Percentiles rank a stretch among this genome's conserved stretches.
These are phyloP conservation scores for Catenaria anguillulae DNA, from an alignment of 371 early-diverging fungal species.

Conservation along the genomic window DNA sequence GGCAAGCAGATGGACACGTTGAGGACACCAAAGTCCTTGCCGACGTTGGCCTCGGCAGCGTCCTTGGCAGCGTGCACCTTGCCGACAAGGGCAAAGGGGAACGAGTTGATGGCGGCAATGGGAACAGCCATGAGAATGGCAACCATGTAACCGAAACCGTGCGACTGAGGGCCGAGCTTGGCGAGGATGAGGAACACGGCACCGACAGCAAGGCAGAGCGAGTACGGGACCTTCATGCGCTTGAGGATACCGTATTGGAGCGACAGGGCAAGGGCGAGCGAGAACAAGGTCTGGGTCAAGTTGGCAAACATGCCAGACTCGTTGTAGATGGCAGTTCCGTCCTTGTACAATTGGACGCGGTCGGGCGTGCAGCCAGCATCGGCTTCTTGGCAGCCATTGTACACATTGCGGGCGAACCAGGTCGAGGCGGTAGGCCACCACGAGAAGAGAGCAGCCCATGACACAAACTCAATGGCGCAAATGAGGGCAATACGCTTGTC, in stretches of 20 bases:
- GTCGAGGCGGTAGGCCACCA: slow-evolving; percentile 11
- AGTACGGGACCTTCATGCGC: slow-evolving; percentile 7
- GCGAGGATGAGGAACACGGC: slow-evolving; percentile 10
- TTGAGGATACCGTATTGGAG: slow-evolving; percentile 8
- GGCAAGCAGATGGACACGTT: background rate
- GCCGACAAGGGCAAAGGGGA: slow-evolving; percentile 15
- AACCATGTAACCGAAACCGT: slow-evolving; percentile 1
- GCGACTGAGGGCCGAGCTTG: background rate
- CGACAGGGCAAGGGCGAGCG: slow-evolving; percentile 5
- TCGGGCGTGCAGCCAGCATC: slow-evolving; percentile 6
- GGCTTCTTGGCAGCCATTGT: slow-evolving; percentile 7
- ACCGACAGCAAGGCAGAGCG: slow-evolving; percentile 8
- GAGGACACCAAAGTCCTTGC: background rate
- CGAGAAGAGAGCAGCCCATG: slow-evolving; percentile 12
- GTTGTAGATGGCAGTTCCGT: background rate
- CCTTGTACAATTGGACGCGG: background rate
- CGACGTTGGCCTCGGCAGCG: background rate
- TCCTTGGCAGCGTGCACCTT: background rate
- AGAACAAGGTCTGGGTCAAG: slow-evolving; percentile 9
- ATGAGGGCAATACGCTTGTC: slow-evolving; percentile 7
- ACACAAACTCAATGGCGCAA: slow-evolving; percentile 10
- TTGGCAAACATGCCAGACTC: slow-evolving; percentile 9
- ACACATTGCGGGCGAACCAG: slow-evolving; percentile 9
- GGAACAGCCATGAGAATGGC: slow-evolving; percentile 7
- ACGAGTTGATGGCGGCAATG: slow-evolving; percentile 13